Evolutionary conservation across 2,329 filamentous ascomycete species (phyloP).

Genomic region (Aciculosporium take): DNA sequence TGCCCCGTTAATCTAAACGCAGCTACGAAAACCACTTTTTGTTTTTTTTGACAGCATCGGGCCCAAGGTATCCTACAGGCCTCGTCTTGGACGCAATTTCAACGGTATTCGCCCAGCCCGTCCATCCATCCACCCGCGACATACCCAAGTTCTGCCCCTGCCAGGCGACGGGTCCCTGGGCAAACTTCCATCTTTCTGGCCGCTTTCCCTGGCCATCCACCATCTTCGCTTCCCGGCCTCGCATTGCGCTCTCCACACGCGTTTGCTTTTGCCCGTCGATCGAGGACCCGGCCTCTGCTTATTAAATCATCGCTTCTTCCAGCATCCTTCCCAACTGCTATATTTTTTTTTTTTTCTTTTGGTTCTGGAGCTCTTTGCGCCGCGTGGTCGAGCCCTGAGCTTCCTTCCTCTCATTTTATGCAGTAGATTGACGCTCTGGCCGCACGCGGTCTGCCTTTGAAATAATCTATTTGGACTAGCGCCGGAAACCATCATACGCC

Average conservation of each 20-base stretch:
- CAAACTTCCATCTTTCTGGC: background rate
- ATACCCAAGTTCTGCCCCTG: conserved; percentile 3
- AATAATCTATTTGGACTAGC: background rate
- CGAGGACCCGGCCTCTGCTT: conserved; percentile 1
- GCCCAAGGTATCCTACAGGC: background rate
- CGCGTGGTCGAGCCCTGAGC: conserved; percentile 5
- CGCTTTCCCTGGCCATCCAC: background rate
- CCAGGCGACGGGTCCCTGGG: background rate
- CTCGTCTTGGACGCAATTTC: conserved; percentile 4
- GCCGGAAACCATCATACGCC: background rate
- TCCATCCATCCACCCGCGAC: conserved; percentile 1
- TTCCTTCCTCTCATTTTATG: conserved; percentile 5
- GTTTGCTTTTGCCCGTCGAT: too few species aligned
- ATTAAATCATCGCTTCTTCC: background rate
- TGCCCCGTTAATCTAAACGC: background rate
- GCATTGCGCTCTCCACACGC: background rate
- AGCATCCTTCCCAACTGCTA: background rate
- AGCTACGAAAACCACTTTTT: background rate
- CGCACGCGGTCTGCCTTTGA: conserved; percentile 4
- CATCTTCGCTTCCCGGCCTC: background rate
- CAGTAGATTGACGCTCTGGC: conserved; percentile 1
- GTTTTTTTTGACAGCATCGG: background rate
- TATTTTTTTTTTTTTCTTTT: background rate
- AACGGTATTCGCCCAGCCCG: background rate
- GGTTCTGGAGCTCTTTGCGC: conserved; percentile 5